These are phyloP conservation scores for Candida ficus DNA, from an alignment of 805 yeast genomes.

Conservation along the genomic window DNA sequence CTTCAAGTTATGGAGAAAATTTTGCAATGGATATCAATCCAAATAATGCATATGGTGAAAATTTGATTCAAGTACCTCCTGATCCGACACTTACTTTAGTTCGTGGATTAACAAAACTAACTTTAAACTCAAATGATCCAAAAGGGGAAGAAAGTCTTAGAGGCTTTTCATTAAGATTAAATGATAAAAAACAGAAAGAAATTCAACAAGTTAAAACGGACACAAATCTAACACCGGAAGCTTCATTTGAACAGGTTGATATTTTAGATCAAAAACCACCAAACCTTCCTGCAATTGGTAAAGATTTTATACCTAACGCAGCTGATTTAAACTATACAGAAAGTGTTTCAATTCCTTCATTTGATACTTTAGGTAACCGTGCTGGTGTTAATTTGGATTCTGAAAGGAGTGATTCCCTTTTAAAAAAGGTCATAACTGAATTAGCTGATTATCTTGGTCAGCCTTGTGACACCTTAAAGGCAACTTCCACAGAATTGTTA, in stretches of 20 bases:
- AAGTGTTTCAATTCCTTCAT: constrained; percentile 6
- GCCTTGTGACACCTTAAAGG: neutral
- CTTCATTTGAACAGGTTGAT: constrained; percentile 20
- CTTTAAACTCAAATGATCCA: neutral
- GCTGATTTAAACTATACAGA: too few species aligned
- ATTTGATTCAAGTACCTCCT: neutral
- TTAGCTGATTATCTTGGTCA: neutral
- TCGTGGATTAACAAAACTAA: neutral
- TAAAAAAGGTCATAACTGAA: neutral
- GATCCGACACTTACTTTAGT: constrained; percentile 3
- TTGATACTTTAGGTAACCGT: neutral
- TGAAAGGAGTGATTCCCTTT: neutral
- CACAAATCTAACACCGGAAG: constrained; percentile 10
- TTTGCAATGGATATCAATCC: too few species aligned
- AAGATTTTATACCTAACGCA: neutral
- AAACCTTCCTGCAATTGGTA: constrained; percentile 8
- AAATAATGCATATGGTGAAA: too few species aligned
- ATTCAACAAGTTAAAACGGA: neutral
- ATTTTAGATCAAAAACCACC: constrained; percentile 23
- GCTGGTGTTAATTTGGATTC: too few species aligned
- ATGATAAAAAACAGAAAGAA: neutral
- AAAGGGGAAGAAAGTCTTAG: neutral
- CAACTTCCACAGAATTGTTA: neutral
- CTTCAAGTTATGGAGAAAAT: neutral
- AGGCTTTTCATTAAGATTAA: constrained; percentile 5